Base-by-base conservation (phyloP, 1,139 yeast species). In the Yamadazyma songkhlaensis region DNA sequence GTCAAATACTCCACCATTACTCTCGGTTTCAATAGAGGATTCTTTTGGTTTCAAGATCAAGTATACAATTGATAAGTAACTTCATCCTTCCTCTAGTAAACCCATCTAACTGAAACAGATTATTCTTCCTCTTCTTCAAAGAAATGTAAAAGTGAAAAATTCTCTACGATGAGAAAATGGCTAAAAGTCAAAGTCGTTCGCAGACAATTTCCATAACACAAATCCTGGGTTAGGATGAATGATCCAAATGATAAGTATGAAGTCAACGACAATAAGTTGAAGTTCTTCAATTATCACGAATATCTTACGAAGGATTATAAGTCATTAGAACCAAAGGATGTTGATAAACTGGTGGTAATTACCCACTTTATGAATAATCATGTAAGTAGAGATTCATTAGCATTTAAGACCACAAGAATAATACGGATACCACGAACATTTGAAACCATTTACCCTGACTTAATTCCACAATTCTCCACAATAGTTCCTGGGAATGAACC, bases 271-370 rank as follows among this genome's bases (percentile, higher is more conserved):
- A 26, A 17, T 20, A 36, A 23, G 26, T 37, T 69, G 9, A 53
- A 53, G 24, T 81, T 77, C 54, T 83, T 80, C 69, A 83, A 83
- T 51, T 81, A 80, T 50, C 87, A 83, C 49, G 89, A 83, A 53
- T 79, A 63, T 51, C 49, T 74, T 9, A 62, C 64, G 17, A 56
- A 60, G 3, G 58, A 60, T 32, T 70, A 63, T 53, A 49, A 54
- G 21, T 57, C 55, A 3, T 34, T 54, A 8, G 23, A 29, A 17
- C 15, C 31, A 4, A 15, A 4, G 6, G 24, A 29, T n/a, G 40
- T 54, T 22, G 54, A 51, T 27, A 14, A 13, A 17, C 55, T 72
- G 1, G 48, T 81, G 6, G 74, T 77, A 22, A 57, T 79, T 8
- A 81, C 80, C 33, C 89, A 82, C 54, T 83, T 81, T 53, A 89